phyloP scores from a whole-genome alignment of 768 basidiomycete genomes.

The Guyanaporus albipodus region DNA sequence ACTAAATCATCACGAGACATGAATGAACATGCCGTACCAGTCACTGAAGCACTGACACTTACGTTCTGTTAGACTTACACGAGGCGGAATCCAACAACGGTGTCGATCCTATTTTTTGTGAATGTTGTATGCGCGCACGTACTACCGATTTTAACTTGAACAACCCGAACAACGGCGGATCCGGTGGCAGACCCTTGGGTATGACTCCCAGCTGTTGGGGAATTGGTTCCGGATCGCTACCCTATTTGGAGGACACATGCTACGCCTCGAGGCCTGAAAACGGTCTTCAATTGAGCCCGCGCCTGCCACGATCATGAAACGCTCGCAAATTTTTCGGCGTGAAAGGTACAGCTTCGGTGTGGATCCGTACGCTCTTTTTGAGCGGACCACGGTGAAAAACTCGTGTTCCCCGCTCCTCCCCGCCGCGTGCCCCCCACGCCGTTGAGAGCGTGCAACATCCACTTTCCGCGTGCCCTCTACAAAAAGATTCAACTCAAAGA shows the following conservation, averaged over 20 bases:
- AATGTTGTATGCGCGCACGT: no score
- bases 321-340: slow-evolving; percentile 11
- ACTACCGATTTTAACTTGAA: no score
- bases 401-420: slow-evolving; percentile 25
- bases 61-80: no score
- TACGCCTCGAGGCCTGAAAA: slow-evolving; percentile 25
- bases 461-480: slow-evolving; percentile 27
- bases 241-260: slow-evolving; percentile 6
- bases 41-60: no score
- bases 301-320: slow-evolving; percentile 14
- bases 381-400: slow-evolving; percentile 19
- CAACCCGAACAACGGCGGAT: no score
- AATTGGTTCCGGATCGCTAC: neutral
- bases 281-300: neutral
- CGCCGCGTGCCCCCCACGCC: slow-evolving; percentile 29
- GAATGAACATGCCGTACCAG: no score
- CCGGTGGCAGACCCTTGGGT: no score
- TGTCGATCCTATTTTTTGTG: no score
- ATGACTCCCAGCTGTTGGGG: no score
- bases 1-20: no score
- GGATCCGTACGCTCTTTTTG: slow-evolving; percentile 21
- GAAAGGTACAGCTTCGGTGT: slow-evolving; percentile 19
- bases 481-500: slow-evolving; percentile 25
- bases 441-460: slow-evolving; percentile 21
- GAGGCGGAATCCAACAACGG: no score